Conservation (phyloP, 192 early-diverging fungal genomes). For the Irineochytrium annulatum region DNA sequence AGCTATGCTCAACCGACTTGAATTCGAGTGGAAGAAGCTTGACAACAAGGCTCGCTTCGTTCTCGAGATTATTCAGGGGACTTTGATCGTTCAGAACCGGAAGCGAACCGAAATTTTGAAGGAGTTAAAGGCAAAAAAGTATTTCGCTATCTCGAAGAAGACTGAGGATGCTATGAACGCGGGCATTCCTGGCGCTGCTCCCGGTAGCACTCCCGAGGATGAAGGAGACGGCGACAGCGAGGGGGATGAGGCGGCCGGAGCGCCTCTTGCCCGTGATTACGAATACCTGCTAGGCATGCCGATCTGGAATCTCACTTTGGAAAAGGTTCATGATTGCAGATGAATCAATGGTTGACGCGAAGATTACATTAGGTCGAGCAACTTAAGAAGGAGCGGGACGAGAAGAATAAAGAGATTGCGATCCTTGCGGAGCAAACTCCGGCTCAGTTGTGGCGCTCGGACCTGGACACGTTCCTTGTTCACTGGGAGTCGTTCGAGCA, state of each 20-base stretch:
- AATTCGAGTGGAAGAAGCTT: constrained; percentile 61
- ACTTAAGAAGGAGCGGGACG: constrained; percentile 63
- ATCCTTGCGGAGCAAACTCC: constrained; percentile 60
- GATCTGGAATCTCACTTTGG: constrained; percentile 84
- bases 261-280: constrained; percentile 45
- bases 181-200: constrained; percentile 18
- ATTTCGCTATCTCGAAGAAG: constrained; percentile 57
- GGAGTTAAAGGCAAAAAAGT: constrained; percentile 66
- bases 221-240: neutral
- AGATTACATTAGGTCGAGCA: constrained; percentile 54
- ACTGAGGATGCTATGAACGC: neutral
- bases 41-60: constrained; percentile 90
- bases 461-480: constrained; percentile 79
- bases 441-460: constrained; percentile 75
- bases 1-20: constrained; percentile 56
- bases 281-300: constrained; percentile 89
- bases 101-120: constrained; percentile 73
- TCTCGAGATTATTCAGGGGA: constrained; percentile 79
- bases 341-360: constrained; percentile 1
- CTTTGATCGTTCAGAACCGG: constrained; percentile 78
- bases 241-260: constrained; percentile 1
- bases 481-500: constrained; percentile 60
- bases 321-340: constrained; percentile 52
- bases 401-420: constrained; percentile 67
- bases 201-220: constrained; percentile 42